Base-by-base conservation (phyloP, 2,329 filamentous ascomycete species). In the Daldinia sp. region DNA sequence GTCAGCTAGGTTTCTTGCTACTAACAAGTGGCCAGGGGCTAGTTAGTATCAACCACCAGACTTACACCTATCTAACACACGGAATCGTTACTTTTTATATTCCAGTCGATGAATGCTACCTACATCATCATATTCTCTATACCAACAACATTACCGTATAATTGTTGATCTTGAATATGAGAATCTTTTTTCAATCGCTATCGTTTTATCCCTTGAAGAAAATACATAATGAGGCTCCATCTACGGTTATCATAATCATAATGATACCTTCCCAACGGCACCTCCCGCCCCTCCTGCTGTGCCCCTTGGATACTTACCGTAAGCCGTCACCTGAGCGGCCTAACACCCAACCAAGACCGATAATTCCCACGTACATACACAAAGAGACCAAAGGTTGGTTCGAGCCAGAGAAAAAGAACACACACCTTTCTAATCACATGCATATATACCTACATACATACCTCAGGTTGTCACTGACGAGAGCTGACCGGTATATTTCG, bases 201-300 rank as follows among this genome's bases (percentile, higher is more conserved):
- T 37, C 10, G 12, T 15, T 26, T 33, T 51, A 18, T 51, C 46
- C 12, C 26, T 51, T 33, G 26, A 35, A 30, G 33, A 15, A 51
- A 33, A 51, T 33, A 46, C 12, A 23, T 23, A 2, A 51, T 67
- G 68, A 67, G 68, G 64, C 64, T 70, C 57, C 64, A 63, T 68
- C 68, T 68, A 70, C 61, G 13, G 20, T 23, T 51, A 39, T 6
- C 33, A 7, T 35, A 35, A 23, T 23, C n/a, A 58, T 6, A 62
- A 62, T 59, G 54, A 57, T 55, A 65, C 42, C 64, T 63, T 56
- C 54, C 57, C 57, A 53, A 53, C 66, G 66, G 66, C 66, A 62
- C 44, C 66, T 62, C 66, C 66, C 66, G 66, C 62, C 62, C 58
- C 62, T 60, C 66, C 62, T 70, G 53, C 65, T 66, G 65, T 62